Evolutionary conservation across 768 basidiomycete genomes (phyloP).

Genomic region (Rhizopogon vulgaris): DNA sequence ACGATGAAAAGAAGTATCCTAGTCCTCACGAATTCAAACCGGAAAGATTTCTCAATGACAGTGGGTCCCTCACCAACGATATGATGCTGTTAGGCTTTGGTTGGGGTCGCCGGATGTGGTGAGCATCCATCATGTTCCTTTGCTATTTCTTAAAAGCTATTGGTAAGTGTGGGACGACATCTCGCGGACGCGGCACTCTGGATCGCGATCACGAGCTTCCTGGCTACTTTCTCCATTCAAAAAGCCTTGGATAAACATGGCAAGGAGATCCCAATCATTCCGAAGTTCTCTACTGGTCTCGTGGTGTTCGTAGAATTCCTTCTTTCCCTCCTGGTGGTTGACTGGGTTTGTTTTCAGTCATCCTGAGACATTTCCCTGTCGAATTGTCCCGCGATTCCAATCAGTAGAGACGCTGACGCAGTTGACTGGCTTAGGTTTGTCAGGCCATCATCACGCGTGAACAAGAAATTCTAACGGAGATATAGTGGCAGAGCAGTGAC

Average conservation of each 20-base stretch:
- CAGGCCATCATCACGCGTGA: no score
- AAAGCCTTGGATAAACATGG: no score
- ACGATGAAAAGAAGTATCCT: slow-evolving; percentile 9
- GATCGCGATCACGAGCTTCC: slow-evolving; percentile 16
- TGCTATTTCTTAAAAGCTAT: no score
- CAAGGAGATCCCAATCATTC: no score
- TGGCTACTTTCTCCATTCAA: slow-evolving; percentile 7
- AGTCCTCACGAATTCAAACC: slow-evolving; percentile 6
- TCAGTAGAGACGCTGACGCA: no score
- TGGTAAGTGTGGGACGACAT: slow-evolving; percentile 32
- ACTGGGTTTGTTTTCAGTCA: background rate
- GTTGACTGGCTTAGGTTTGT: no score
- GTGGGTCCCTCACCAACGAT: slow-evolving; percentile 9
- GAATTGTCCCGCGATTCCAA: slow-evolving; percentile 1
- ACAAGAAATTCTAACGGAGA: no score
- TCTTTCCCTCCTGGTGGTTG: no score
- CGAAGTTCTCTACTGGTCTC: no score
- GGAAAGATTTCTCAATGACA: slow-evolving; percentile 6
- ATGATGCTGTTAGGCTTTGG: slow-evolving; percentile 5
- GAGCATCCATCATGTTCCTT: no score
- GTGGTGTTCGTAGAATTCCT: no score
- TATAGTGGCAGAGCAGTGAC: no score
- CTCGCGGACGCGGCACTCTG: slow-evolving; percentile 34
- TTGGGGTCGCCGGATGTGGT: background rate
- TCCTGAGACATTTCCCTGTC: slow-evolving; percentile 3